Base-by-base conservation (phyloP, 352 stramenopile species). In the Albugo candida region DNA sequence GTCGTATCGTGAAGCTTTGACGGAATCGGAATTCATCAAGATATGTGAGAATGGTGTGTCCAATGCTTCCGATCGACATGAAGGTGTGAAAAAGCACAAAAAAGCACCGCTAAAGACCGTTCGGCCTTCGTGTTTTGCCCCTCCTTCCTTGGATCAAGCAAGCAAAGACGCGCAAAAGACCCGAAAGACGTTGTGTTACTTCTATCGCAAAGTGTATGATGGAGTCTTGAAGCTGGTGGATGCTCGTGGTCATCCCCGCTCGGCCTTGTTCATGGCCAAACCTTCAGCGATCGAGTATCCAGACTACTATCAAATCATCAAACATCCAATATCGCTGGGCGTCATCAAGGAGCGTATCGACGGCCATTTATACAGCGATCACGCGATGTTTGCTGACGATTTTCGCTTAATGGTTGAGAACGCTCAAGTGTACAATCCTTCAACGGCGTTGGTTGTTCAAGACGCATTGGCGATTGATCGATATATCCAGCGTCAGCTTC, bases 231-330 rank as follows among this genome's bases (percentile, higher is more conserved):
- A 82, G 60, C 64, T 86, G 14, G 72, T 73, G 20, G 78, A 92
- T 31, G 53, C 59, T 11, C 79, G 61, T 0, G 78, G 78, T 2
- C 78, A 70, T 5, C 48, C 74, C n/a, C 75, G 78, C 10, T 70
- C 65, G 1, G 67, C 83, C 19, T 45, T 88, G 43, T 92, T 82
- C 49, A 45, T 88, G 49, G 78, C 84, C 34, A 86, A 82, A 48
- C 78, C 78, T 12, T 88, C 78, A 27, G 63, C 73, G 14, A 34
- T 67, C 13, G 75, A 88, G 46, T 92, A 92, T 46, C 78, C 78
- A 18, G 83, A 94, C 56, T 95, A 95, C 52, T 93, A 94, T 55
- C 58, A 73, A 41, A 81, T 94, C 43, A 75, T 95, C 39, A 81
- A 69, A 44, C 41, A 79, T 1, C 76, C 84, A 3, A 94, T 95